Evolutionary conservation across 2,329 filamentous ascomycete species (phyloP), one percentile per base, ranked within the genome.

Genomic region (Neofusicoccum laricinum): DNA sequence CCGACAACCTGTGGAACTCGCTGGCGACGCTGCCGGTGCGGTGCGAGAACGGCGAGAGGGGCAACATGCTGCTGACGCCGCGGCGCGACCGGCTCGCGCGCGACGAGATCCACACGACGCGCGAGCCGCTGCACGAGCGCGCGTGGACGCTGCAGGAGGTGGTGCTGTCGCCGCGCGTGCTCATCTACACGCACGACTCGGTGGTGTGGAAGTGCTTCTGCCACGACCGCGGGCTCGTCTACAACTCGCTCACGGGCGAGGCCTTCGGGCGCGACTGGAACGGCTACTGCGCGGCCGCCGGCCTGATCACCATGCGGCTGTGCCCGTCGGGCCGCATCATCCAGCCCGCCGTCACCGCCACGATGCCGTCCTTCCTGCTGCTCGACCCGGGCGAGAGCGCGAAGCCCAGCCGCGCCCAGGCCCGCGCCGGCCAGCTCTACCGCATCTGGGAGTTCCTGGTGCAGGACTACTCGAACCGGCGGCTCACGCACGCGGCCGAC

Each of bases 111-210:
- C 30, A 21, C 38, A 19, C 15, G 25, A 7, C 25, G 15, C 34
- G 43, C 1, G 64, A 65, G 43, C 58, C 58, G 5, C 57, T 43
- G n/a, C 40, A 65, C 17, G 53, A 61, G 25, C 25, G 63, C 6
- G 63, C 40, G 11, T 64, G 63, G 53, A 61, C 53, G 25, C 53
- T 64, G 15, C 63, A 61, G 25, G 63, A 64, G 17, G 58, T 40
- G 8, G 25, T 64, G n/a, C 51, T 64, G 5, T 17, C 62, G 32
- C 62, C 50, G 32, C 63, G 41, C 17, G 21, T 64, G n/a, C 53
- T 64, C 34, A 17, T 61, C 15, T 59, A 59, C 50, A 41, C 40
- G 14, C 63, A 45, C 25, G 40, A 61, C 15, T 48, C n/a, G 21
- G 10, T 59, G 3, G 43, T 64, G 21, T 64, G 38, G 40, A 64